Base-by-base conservation (phyloP, 108 stramenopile species). In the Skeletonema grethae region DNA sequence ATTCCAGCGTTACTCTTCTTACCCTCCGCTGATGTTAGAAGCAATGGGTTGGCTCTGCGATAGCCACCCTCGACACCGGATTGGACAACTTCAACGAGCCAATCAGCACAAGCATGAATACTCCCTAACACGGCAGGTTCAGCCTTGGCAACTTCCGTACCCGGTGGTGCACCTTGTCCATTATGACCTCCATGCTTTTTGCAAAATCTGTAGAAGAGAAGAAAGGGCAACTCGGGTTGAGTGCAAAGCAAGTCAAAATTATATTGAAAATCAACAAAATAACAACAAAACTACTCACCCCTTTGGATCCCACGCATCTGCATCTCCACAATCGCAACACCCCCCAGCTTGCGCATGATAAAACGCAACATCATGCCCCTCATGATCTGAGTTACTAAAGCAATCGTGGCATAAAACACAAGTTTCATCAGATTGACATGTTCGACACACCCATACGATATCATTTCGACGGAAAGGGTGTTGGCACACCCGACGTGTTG, bases 311-410 rank as follows among this genome's bases (percentile, higher is more conserved):
- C 98, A 99, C 1, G 98, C 98, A 80, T 96, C 97, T 0, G 86
- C 87, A 85, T 98, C 98, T 7, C 98, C 98, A 69, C 98, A 99
- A 81, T 99, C 97, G 61, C 98, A 99, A 80, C 98, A 99, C 15
- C 97, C 98, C 1, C 96, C 98, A 20, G 97, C 95, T 81, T 93
- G 94, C 28, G 96, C 92, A 65, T 95, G 95, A 69, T 97, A 96
- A 72, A 98, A 98, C 34, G 92, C 89, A 22, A 98, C 96, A 82
- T 99, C 97, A 70, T 99, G 98, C 6, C 97, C 97, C 57, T 86
- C 85, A 76, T 99, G 98, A 46, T 97, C 73, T 30, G 92, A 93
- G 61, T 81, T 72, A 16, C 76, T 81, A 72, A 90, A 99, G 65
- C 98, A 99, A 22, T 82, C 84, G 76, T 99, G 95, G 70, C 98